phyloP scores from a whole-genome alignment of 441 rosid genomes.

The Syzygium syzygioides region DNA sequence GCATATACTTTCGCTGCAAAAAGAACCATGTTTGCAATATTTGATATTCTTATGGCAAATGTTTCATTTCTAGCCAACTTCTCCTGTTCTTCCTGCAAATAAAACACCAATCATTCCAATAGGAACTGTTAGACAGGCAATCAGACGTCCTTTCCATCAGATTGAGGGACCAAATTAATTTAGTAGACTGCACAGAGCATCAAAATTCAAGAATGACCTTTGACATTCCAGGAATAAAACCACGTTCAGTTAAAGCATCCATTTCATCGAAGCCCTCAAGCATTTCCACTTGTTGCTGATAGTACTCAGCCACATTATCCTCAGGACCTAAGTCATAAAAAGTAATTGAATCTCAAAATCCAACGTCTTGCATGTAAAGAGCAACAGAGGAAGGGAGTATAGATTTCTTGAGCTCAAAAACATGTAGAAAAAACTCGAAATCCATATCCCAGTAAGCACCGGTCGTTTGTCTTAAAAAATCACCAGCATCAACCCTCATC shows the following conservation, averaged over 20 bases:
- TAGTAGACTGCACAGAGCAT: not conserved
- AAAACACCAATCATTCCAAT: conserved; percentile 8
- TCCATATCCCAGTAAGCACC: not conserved
- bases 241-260: conserved; percentile 90
- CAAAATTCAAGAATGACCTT: conserved; percentile 34
- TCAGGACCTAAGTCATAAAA: conserved; percentile 47
- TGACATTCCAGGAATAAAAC: conserved; percentile 81
- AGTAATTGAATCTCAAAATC: not conserved
- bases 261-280: conserved; percentile 91
- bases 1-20: conserved; percentile 93
- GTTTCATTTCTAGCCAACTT: conserved; percentile 82
- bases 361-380: not conserved
- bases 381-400: not conserved
- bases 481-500: not conserved
- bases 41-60: conserved; percentile 81
- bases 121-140: not conserved
- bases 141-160: not conserved
- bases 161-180: not conserved
- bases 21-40: conserved; percentile 82
- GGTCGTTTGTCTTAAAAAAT: not conserved
- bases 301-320: conserved; percentile 83
- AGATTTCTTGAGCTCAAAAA: not conserved
- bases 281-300: conserved; percentile 94
- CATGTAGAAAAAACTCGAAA: not conserved
- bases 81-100: conserved; percentile 74